A percentile compares a stretch with the other conserved stretches of the same genome.
Conservation (phyloP, 2,329 filamentous ascomycete genomes). For the Fusarium sp. region DNA sequence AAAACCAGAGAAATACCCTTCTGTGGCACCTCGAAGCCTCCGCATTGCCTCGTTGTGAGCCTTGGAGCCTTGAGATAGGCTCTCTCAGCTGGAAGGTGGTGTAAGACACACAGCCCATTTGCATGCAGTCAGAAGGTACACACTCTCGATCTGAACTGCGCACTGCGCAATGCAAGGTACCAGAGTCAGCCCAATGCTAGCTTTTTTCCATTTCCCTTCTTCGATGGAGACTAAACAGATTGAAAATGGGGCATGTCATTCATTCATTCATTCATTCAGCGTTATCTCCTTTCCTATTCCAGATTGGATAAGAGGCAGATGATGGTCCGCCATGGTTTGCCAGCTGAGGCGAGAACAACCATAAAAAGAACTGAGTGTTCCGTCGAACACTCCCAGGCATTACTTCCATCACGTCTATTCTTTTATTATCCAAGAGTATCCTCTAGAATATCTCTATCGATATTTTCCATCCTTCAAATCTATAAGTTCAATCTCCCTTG, state of each 20-base stretch:
- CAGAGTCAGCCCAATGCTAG: not conserved
- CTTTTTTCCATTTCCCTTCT: slow-evolving; percentile 3
- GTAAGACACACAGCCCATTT: not conserved
- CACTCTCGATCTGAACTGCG: not conserved
- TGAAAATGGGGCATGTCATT: slow-evolving; percentile 1
- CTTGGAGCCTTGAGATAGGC: slow-evolving; percentile 1
- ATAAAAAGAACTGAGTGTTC: not conserved
- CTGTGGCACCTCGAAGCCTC: not conserved
- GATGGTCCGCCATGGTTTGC: not conserved
- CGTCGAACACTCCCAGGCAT: not conserved
- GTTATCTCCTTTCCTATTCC: not conserved
- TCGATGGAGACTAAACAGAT: not conserved
- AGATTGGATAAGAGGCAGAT: slow-evolving; percentile 5
- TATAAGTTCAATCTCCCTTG: not conserved
- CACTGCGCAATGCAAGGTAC: slow-evolving; percentile 1
- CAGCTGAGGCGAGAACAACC: not conserved
- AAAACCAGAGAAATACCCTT: not conserved
- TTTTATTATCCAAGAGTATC: not conserved
- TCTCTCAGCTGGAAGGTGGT: not conserved
- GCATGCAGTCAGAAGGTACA: not conserved
- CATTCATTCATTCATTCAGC: slow-evolving; percentile 6
- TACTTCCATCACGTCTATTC: not conserved
- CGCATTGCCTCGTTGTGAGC: slow-evolving; percentile 12
- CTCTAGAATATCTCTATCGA: not conserved
- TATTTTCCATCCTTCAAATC: not conserved